Percentiles rank a stretch among this genome's conserved stretches.
phyloP scores from a whole-genome alignment of 768 basidiomycete genomes.

The Rhizopogon roseolus region DNA sequence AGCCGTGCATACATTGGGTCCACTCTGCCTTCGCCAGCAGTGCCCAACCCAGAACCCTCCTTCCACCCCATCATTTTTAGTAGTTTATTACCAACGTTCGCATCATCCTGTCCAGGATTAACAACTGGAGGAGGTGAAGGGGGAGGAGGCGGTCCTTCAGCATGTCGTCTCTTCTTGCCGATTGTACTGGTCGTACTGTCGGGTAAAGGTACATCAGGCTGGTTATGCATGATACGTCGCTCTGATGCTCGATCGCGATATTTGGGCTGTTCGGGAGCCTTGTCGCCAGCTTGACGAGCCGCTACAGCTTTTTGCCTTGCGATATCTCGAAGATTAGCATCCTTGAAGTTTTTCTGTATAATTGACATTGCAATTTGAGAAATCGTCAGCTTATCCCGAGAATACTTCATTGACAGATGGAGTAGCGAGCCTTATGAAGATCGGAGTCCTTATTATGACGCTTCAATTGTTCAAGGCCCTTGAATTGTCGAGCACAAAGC shows the following conservation, averaged over 20 bases:
- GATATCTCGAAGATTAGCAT: slow-evolving; percentile 63
- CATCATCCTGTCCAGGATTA: slow-evolving; percentile 75
- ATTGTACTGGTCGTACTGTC: slow-evolving; percentile 37
- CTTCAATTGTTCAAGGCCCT: slow-evolving; percentile 75
- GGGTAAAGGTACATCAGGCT: slow-evolving; percentile 78
- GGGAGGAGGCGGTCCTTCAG: slow-evolving; percentile 55
- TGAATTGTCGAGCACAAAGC: slow-evolving; percentile 93
- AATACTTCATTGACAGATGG: slow-evolving; percentile 28
- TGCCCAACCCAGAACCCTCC: slow-evolving; percentile 83
- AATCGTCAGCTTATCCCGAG: slow-evolving; percentile 24
- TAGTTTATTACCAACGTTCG: slow-evolving; percentile 87
- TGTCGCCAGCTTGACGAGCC: slow-evolving; percentile 30
- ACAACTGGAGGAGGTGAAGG: slow-evolving; percentile 58
- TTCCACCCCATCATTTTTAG: slow-evolving; percentile 99
- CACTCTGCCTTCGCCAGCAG: slow-evolving; percentile 75
- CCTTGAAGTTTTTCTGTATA: slow-evolving; percentile 80
- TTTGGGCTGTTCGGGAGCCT: slow-evolving; percentile 56
- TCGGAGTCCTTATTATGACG: slow-evolving; percentile 93
- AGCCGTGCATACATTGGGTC: slow-evolving; percentile 70
- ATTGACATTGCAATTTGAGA: slow-evolving; percentile 6
- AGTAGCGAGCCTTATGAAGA: slow-evolving; percentile 80
- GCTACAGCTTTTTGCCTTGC: slow-evolving; percentile 63
- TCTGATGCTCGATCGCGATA: slow-evolving; percentile 96
- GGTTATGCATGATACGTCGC: slow-evolving; percentile 85
- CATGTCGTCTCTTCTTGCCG: slow-evolving; percentile 36